These are phyloP conservation scores for Annulohypoxylon stygium DNA, from an alignment of 495 filamentous ascomycete species.

Conservation along the genomic window DNA sequence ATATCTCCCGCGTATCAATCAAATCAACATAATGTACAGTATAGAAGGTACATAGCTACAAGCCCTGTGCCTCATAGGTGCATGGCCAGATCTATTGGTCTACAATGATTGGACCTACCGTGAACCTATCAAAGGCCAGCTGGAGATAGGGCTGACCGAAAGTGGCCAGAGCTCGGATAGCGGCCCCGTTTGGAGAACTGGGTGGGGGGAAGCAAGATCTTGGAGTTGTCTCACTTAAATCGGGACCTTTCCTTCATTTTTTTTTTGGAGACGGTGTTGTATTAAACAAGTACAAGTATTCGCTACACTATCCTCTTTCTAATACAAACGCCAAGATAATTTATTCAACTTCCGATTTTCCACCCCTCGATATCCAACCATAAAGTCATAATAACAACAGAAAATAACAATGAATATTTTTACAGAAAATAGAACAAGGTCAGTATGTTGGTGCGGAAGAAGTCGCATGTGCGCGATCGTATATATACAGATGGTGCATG, in stretches of 20 bases:
- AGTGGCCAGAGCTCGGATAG: background rate
- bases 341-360: background rate
- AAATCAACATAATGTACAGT: background rate
- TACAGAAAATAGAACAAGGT: background rate
- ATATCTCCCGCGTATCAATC: background rate
- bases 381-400: background rate
- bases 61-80: background rate
- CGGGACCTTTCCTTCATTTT: background rate
- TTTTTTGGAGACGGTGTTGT: slow-evolving; percentile 12
- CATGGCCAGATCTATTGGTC: background rate
- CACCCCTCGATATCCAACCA: background rate
- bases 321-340: slow-evolving; percentile 10
- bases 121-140: background rate
- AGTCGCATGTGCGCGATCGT: background rate
- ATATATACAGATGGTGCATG: background rate
- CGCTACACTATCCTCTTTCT: background rate
- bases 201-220: slow-evolving; percentile 3
- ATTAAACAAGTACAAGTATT: slow-evolving; percentile 2
- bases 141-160: slow-evolving; percentile 15
- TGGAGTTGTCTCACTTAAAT: background rate
- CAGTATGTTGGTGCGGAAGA: background rate
- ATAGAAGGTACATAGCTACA: background rate
- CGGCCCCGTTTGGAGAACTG: background rate
- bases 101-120: background rate
- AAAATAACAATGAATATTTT: background rate